Conservation (phyloP, 2,329 filamentous ascomycete species). For the Xenoacremonium recifei region DNA sequence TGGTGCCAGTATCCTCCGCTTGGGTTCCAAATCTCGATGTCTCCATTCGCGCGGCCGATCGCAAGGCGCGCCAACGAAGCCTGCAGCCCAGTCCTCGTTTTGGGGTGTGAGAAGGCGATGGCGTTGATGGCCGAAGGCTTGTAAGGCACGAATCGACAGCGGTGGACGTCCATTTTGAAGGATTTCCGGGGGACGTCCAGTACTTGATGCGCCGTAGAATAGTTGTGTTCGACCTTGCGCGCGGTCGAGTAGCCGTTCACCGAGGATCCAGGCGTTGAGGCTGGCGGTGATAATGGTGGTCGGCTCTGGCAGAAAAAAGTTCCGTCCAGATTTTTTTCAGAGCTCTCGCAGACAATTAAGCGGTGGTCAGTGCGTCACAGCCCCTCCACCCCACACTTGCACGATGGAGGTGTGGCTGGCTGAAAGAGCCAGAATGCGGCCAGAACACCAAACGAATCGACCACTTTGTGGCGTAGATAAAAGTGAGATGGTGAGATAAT, state of each 20-base stretch:
- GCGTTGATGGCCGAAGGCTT: conserved; percentile 91
- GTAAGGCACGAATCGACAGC: conserved; percentile 92
- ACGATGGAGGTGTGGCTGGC: too few relatives aligned
- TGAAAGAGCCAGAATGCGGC: too few relatives aligned
- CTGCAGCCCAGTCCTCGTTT: conserved; percentile 44
- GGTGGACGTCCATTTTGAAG: conserved; percentile 83
- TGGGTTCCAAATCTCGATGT: conserved; percentile 98
- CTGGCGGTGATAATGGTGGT: conserved; percentile 12
- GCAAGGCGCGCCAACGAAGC: conserved; percentile 70
- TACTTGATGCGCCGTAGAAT: too few relatives aligned
- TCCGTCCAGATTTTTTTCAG: conserved; percentile 33
- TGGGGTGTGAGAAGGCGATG: conserved; percentile 85
- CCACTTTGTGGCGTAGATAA: too few relatives aligned
- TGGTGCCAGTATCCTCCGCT: conserved; percentile 81
- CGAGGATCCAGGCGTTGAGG: conserved; percentile 26
- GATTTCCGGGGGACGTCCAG: background rate
- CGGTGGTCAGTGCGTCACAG: conserved; percentile 32
- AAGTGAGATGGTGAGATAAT: too few relatives aligned
- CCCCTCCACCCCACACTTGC: conserved; percentile 34
- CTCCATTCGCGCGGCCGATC: conserved; percentile 88
- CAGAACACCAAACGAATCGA: too few relatives aligned
- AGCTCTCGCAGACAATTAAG: conserved; percentile 25
- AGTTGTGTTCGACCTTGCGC: too few relatives aligned
- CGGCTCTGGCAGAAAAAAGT: conserved; percentile 27
- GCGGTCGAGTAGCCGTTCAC: conserved; percentile 16